These are phyloP conservation scores for Marasmius fiardii DNA, from an alignment of 1,284 basidiomycete genomes.

Conservation along the genomic window DNA sequence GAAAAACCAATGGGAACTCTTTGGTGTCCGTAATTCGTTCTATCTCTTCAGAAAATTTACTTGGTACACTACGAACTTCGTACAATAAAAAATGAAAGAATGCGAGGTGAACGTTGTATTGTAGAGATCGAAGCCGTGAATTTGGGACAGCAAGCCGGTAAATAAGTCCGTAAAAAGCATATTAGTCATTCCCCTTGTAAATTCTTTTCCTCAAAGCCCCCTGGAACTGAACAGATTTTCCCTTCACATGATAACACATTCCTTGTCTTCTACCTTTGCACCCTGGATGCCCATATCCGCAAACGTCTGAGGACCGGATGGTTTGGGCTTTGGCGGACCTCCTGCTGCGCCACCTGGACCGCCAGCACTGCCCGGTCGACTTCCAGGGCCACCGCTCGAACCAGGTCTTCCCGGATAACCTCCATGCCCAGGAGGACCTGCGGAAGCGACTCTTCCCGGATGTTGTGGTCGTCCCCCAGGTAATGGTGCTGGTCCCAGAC, in stretches of 20 bases:
- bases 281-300: conserved; percentile 89
- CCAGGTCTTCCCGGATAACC: background rate
- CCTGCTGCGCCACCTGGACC: conserved; percentile 10
- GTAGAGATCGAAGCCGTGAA: no score
- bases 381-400: background rate
- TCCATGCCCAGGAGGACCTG: background rate
- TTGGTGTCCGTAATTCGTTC: no score
- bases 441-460: background rate
- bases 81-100: no score
- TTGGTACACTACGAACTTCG: no score
- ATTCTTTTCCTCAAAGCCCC: background rate
- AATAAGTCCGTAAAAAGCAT: background rate
- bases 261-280: conserved; percentile 71
- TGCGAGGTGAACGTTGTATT: no score
- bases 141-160: no score
- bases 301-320: conserved; percentile 70
- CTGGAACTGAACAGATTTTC: background rate
- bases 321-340: conserved; percentile 14
- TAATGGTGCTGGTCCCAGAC: conserved; percentile 9
- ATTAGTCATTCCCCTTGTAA: background rate
- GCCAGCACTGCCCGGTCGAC: background rate
- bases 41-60: no score
- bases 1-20: no score
- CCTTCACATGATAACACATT: conserved; percentile 81
- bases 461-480: background rate